Conservation (phyloP, 257 asterid genomes). For the Plantago major region DNA sequence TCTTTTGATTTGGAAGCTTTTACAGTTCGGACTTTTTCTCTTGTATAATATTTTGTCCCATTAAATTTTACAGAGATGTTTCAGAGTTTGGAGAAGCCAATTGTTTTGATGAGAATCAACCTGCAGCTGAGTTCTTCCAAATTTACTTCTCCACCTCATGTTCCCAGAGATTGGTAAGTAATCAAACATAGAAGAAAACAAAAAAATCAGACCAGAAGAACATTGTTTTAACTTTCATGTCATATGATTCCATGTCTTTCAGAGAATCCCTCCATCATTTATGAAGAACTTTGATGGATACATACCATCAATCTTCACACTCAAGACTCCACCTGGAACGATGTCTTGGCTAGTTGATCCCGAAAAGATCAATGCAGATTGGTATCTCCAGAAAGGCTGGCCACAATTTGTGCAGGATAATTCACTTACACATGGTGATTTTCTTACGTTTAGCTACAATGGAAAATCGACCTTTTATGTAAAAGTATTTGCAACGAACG, state of each 20-base stretch:
- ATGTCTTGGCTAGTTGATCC: slow-evolving; percentile 20
- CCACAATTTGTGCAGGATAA: slow-evolving; percentile 31
- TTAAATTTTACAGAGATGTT: too few species aligned
- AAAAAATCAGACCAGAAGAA: too few species aligned
- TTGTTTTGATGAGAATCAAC: slow-evolving; percentile 9
- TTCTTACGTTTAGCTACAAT: slow-evolving; percentile 26
- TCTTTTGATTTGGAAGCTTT: too few species aligned
- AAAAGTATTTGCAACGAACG: slow-evolving; percentile 21
- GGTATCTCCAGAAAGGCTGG: slow-evolving; percentile 36
- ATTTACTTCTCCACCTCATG: slow-evolving; percentile 13
- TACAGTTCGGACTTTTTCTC: too few species aligned
- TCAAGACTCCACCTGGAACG: background rate
- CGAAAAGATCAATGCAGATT: slow-evolving; percentile 15
- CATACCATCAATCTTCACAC: slow-evolving; percentile 22
- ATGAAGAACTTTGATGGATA: slow-evolving; percentile 23
- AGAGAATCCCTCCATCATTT: slow-evolving; percentile 38
- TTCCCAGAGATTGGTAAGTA: slow-evolving; percentile 27
- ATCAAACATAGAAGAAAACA: background rate
- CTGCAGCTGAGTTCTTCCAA: slow-evolving; percentile 35
- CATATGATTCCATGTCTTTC: background rate
- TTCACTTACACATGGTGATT: slow-evolving; percentile 21
- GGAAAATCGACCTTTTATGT: slow-evolving; percentile 24
- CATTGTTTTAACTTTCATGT: background rate
- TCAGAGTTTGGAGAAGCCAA: background rate
- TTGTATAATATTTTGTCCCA: too few species aligned